Evolutionary conservation across 139 green algal genomes (phyloP).

Genomic region (Pleodorina starrii): DNA sequence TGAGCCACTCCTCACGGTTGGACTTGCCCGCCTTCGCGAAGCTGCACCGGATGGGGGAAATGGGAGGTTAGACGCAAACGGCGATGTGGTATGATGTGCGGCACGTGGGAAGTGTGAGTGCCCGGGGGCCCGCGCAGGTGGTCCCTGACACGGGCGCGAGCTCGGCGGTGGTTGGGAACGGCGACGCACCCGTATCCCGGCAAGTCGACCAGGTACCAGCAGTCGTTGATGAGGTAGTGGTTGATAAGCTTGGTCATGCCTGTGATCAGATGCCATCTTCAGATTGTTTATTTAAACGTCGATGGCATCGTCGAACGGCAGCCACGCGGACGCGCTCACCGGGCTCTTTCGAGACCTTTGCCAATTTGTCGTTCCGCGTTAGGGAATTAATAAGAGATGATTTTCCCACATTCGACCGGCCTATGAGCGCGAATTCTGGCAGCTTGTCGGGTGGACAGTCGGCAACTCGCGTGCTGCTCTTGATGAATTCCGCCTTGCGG

Average conservation of each 20-base stretch:
- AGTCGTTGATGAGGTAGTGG: slow-evolving; percentile 95
- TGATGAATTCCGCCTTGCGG: slow-evolving; percentile 71
- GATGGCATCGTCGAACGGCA: background rate
- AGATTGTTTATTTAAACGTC: background rate
- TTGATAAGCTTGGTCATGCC: slow-evolving; percentile 97
- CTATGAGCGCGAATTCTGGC: slow-evolving; percentile 96
- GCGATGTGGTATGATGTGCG: too few relatives aligned
- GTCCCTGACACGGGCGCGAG: too few relatives aligned
- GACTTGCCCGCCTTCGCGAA: slow-evolving; percentile 70
- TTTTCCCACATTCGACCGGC: slow-evolving; percentile 96
- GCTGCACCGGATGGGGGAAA: too few relatives aligned
- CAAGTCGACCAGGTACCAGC: slow-evolving; percentile 95
- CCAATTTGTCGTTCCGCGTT: slow-evolving; percentile 82
- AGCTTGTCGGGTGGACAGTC: slow-evolving; percentile 77
- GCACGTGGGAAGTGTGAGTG: too few relatives aligned
- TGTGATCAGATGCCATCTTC: slow-evolving; percentile 49
- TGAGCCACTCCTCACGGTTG: slow-evolving; percentile 79
- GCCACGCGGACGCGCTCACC: slow-evolving; percentile 61
- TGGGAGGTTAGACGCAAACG: too few relatives aligned
- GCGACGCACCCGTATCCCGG: slow-evolving; percentile 89
- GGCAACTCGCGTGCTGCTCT: slow-evolving; percentile 76
- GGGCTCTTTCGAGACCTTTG: slow-evolving; percentile 92
- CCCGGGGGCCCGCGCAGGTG: too few relatives aligned
- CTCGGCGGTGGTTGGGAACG: too few relatives aligned
- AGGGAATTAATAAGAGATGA: slow-evolving; percentile 95